Evolutionary conservation across 306 rosid genomes (phyloP).

Genomic region (Quercus bicolor): DNA sequence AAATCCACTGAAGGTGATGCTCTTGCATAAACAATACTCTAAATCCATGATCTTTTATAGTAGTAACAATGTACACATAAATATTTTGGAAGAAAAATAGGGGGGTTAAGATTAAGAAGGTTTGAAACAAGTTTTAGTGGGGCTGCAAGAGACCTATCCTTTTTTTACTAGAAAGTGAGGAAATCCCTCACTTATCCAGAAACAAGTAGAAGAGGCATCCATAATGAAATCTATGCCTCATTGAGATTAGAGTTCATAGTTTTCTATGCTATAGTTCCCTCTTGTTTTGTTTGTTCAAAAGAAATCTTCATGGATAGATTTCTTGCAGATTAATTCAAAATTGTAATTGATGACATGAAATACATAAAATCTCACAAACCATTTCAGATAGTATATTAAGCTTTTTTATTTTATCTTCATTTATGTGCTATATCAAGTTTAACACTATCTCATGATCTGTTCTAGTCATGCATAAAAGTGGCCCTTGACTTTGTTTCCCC

Average conservation of each 20-base stretch:
- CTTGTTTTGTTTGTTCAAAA: neutral
- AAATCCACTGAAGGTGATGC: too few species aligned
- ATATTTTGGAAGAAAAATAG: too few species aligned
- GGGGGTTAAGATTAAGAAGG: too few species aligned
- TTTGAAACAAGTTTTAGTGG: neutral
- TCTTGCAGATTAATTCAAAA: neutral
- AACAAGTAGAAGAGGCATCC: neutral
- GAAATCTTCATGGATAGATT: neutral
- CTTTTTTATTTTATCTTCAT: neutral
- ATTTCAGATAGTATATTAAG: neutral
- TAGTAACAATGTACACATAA: too few species aligned
- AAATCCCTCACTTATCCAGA: neutral
- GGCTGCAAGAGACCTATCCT: neutral
- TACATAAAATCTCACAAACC: neutral
- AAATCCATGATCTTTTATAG: too few species aligned
- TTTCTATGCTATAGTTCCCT: neutral
- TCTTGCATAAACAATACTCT: too few species aligned
- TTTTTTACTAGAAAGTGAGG: neutral
- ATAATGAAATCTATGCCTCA: neutral
- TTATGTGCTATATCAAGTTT: conserved; percentile 21
- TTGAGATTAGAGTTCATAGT: neutral
- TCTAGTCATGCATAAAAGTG: conserved; percentile 63
- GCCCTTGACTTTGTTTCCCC: conserved; percentile 69
- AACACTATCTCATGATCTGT: conserved; percentile 18
- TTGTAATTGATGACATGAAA: neutral